Percentiles rank a stretch among this genome's conserved stretches.
These are phyloP conservation scores for Teratosphaeria viscida DNA, from an alignment of 2,329 filamentous ascomycete genomes.

Conservation along the genomic window DNA sequence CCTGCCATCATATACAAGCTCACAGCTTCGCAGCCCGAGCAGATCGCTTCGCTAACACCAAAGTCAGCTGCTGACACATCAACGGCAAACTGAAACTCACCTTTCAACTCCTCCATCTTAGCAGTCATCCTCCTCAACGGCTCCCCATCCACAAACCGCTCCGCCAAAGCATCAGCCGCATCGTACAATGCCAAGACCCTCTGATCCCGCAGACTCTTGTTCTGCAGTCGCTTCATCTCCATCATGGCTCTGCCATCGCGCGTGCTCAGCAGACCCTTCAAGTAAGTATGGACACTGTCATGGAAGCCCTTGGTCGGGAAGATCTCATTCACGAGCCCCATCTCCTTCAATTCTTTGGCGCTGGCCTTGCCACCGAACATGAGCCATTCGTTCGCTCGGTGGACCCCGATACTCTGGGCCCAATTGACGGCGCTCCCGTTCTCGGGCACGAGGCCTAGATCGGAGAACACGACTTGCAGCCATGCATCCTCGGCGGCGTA, in stretches of 20 bases:
- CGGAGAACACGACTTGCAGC: slow-evolving; percentile 19
- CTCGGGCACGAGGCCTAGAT: slow-evolving; percentile 18
- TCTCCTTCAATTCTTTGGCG: slow-evolving; percentile 16
- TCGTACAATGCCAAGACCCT: slow-evolving; percentile 17
- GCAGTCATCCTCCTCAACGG: slow-evolving; percentile 18
- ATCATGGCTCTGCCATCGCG: slow-evolving; percentile 18
- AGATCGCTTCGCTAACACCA: not conserved
- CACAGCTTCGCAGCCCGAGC: not conserved
- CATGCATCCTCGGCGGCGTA: slow-evolving; percentile 18
- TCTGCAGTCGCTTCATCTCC: slow-evolving; percentile 20
- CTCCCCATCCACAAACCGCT: slow-evolving; percentile 21
- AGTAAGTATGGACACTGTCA: slow-evolving; percentile 12
- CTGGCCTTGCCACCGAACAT: slow-evolving; percentile 18
- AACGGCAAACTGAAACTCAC: slow-evolving; percentile 7
- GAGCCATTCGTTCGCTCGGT: slow-evolving; percentile 19
- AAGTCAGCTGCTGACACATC: not conserved
- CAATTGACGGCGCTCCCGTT: slow-evolving; percentile 16
- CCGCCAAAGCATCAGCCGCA: slow-evolving; percentile 13
- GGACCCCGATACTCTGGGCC: slow-evolving; percentile 16
- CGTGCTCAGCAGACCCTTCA: slow-evolving; percentile 16
- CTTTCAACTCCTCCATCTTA: slow-evolving; percentile 18
- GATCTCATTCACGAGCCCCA: slow-evolving; percentile 18
- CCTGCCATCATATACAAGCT: not conserved
- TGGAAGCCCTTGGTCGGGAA: slow-evolving; percentile 19
- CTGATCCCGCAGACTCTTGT: slow-evolving; percentile 11